Conservation (phyloP, 2,329 filamentous ascomycete species). For the Dactylellina leptospora region DNA sequence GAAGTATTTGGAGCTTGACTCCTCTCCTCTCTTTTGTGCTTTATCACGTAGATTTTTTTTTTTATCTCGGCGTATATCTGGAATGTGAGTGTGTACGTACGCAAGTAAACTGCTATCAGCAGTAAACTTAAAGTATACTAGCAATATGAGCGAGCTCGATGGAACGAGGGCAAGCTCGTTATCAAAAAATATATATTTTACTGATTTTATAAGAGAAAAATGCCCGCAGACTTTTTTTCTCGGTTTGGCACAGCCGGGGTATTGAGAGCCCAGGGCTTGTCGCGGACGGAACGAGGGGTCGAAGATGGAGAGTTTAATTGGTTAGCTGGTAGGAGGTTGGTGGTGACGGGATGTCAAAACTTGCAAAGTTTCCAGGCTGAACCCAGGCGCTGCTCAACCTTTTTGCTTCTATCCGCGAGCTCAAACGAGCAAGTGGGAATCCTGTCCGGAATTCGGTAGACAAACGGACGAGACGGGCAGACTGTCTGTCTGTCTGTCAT, state of each 20-base stretch:
- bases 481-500: too few relatives aligned
- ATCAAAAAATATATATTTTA: too few relatives aligned
- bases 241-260: background rate
- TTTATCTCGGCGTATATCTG: too few relatives aligned
- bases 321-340: background rate
- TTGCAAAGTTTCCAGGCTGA: constrained; percentile 11
- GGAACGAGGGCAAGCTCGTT: too few relatives aligned
- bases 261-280: constrained; percentile 4
- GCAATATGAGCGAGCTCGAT: too few relatives aligned
- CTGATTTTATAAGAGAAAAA: constrained; percentile 16
- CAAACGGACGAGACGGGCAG: background rate
- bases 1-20: constrained; percentile 17
- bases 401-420: background rate
- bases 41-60: too few relatives aligned
- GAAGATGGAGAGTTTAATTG: constrained; percentile 1
- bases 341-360: constrained; percentile 20
- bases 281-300: constrained; percentile 7
- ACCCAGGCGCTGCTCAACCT: constrained; percentile 1
- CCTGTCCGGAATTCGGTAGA: constrained; percentile 8
- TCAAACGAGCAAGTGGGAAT: constrained; percentile 25
- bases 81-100: too few relatives aligned
- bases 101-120: too few relatives aligned
- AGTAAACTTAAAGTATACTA: too few relatives aligned
- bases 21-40: background rate
- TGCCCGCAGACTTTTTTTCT: constrained; percentile 22